Conservation (phyloP, 768 basidiomycete species). For the Xerocomus brunneocitrinus region DNA sequence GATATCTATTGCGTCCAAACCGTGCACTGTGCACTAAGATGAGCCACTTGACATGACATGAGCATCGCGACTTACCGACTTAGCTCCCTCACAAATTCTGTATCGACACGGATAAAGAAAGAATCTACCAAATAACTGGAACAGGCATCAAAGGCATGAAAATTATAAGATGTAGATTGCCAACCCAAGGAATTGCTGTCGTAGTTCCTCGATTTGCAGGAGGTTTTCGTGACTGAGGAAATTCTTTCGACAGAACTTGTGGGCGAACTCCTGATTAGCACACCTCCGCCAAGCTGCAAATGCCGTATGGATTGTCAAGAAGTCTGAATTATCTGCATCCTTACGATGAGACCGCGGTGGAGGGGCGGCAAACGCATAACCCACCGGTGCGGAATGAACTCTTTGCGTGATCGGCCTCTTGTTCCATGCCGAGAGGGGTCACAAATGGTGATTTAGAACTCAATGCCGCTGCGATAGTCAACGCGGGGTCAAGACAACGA, state of each 20-base stretch:
- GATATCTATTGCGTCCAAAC: slow-evolving; percentile 66
- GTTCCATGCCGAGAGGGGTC: slow-evolving; percentile 81
- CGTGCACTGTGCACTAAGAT: slow-evolving; percentile 50
- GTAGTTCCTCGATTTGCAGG: slow-evolving; percentile 93
- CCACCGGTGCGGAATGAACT: slow-evolving; percentile 69
- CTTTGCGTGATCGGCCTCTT: slow-evolving; percentile 84
- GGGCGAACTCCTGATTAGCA: slow-evolving; percentile 53
- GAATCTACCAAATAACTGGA: slow-evolving; percentile 84
- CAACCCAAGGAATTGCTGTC: slow-evolving; percentile 82
- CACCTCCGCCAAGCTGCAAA: slow-evolving; percentile 83
- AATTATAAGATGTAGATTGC: slow-evolving; percentile 7
- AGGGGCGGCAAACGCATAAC: slow-evolving; percentile 17
- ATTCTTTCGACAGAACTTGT: slow-evolving; percentile 75
- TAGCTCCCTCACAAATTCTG: slow-evolving; percentile 62
- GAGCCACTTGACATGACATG: not conserved
- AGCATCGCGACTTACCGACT: slow-evolving; percentile 42
- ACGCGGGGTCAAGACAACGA: slow-evolving; percentile 89
- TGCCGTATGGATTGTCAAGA: slow-evolving; percentile 87
- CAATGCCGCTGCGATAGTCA: slow-evolving; percentile 90
- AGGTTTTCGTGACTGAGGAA: slow-evolving; percentile 90
- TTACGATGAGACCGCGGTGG: not conserved
- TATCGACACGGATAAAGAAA: slow-evolving; percentile 69
- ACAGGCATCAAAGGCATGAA: slow-evolving; percentile 1
- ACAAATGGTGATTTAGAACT: slow-evolving; percentile 94
- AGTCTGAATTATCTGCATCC: slow-evolving; percentile 82